A percentile compares a stretch with the other conserved stretches of the same genome.
phyloP scores from a whole-genome alignment of 176 grass and related monocot species.

The Pharus latifolius region DNA sequence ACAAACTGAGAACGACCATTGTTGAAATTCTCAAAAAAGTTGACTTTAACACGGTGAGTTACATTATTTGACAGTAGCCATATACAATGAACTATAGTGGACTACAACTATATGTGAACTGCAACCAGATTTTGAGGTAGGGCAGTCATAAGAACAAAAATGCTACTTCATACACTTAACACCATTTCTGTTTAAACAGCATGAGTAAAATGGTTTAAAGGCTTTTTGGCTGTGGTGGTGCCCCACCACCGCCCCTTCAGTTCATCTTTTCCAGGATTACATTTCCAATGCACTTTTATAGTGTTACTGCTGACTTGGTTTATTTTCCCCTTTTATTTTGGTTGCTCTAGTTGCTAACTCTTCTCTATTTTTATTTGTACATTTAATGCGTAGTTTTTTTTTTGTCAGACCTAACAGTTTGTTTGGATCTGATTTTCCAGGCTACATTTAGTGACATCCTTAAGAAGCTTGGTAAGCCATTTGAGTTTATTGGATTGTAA shows the following conservation, averaged over 20 bases:
- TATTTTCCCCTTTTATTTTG: not conserved
- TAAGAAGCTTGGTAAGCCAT: conserved; percentile 57
- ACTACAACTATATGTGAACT: no score
- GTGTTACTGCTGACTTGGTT: not conserved
- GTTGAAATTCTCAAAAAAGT: conserved; percentile 76
- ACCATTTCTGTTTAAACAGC: not conserved
- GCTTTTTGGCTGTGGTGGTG: not conserved
- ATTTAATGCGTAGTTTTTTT: not conserved
- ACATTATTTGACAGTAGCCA: not conserved
- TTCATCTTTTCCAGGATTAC: not conserved
- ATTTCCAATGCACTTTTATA: not conserved
- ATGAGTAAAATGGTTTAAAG: not conserved
- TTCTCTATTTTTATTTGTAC: not conserved
- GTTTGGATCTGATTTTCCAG: conserved; percentile 39
- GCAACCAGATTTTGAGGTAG: no score
- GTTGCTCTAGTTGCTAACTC: not conserved
- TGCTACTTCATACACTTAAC: not conserved
- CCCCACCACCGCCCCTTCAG: no score
- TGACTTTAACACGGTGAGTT: conserved; percentile 82
- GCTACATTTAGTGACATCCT: conserved; percentile 84
- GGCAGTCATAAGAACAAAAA: no score
- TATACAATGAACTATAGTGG: no score
- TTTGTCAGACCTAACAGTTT: not conserved
- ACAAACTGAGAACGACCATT: conserved; percentile 75
- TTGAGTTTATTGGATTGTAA: not conserved